Base-by-base conservation (phyloP, 2,329 filamentous ascomycete species). In the Aureobasidium sp. region DNA sequence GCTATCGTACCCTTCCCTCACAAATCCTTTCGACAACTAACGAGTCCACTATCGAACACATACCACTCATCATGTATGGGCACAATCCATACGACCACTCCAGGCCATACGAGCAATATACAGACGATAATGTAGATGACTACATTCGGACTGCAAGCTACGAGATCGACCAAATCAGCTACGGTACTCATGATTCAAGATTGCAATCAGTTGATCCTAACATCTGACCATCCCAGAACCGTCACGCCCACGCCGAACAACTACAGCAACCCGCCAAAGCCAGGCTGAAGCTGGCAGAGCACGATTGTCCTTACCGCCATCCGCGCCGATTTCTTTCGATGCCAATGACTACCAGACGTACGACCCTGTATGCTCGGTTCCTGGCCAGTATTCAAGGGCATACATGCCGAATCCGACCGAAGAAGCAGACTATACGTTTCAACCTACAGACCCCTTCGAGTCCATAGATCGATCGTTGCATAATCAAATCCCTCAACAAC, bases 231-330 rank as follows among this genome's bases (percentile, higher is more conserved):
- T 21, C 3, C 8, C 25, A 48, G 41, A 29, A 29, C 30, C 11
- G 13, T 37, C 25, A 39, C 32, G 21, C n/a, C 30, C 54, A 39
- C 29, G 16, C 16, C 42, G 41, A 15, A 2, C 13, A 58, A 15
- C 15, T 16, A 39, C 32, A 27, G 66, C 73, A 45, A 67, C 65
- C 61, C 71, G 72, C 1, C 69, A 73, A 45, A 67, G 64, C 13
- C 72, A 74, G 65, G 74, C 75, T 13, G 67, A 65, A 10, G 66
- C 69, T 52, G 73, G 73, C 10, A 67, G 64, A 42, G 71, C 72
- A n/a, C 68, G 75, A 39, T 67, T 78, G 21, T 75, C 75, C 5
- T 61, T 78, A 30, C 69, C 67, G 42, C 65, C 66, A 15, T 37
- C 53, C 36, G 47, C 36, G 30, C 29, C 29, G 4, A 10, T 21